Percentiles rank a stretch among this genome's conserved stretches.
Conservation (phyloP, 495 filamentous ascomycete species). For the Usnea hakonensis region DNA sequence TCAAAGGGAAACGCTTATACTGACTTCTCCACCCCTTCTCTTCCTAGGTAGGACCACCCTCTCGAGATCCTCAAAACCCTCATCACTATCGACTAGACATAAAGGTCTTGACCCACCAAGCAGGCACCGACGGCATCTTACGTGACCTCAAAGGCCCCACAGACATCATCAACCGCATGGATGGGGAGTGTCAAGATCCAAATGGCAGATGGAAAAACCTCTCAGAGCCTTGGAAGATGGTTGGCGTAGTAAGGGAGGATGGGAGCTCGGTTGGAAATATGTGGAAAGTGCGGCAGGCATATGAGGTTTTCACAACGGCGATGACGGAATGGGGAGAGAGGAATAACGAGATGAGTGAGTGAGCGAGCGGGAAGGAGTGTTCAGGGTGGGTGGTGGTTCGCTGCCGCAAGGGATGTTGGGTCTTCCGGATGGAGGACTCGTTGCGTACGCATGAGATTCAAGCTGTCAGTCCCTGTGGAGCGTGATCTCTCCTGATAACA, state of each 20-base stretch:
- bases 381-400: no score
- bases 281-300: background rate
- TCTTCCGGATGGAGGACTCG: no score
- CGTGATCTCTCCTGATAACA: no score
- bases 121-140: background rate
- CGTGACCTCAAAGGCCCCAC: background rate
- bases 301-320: background rate
- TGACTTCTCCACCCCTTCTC: background rate
- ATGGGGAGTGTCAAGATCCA: background rate
- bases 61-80: background rate
- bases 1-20: no score
- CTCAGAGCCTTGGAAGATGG: background rate
- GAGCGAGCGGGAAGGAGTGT: background rate
- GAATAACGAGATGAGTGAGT: background rate
- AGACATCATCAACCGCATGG: background rate
- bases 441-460: no score
- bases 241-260: background rate
- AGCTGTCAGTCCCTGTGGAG: no score
- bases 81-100: background rate
- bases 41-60: no score
- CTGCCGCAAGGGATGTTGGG: no score
- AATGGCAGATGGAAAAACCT: background rate
- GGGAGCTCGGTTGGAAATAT: background rate
- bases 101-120: background rate
- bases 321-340: background rate